Evolutionary conservation across 805 yeast species (phyloP).

Genomic region (Yarrowia bubula): DNA sequence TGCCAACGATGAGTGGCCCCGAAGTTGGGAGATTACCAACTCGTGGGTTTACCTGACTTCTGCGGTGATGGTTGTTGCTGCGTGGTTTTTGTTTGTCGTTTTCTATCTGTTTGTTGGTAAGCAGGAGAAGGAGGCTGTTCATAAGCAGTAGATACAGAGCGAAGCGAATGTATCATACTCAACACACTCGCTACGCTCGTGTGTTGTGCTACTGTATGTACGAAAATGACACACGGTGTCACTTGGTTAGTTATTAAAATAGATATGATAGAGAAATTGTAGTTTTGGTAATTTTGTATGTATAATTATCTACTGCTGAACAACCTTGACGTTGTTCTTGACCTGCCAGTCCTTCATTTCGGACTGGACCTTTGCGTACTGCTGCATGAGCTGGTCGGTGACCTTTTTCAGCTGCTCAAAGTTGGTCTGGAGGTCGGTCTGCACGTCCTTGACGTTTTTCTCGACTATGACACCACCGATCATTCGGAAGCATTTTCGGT

Average conservation of each 20-base stretch:
- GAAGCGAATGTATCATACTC: not conserved
- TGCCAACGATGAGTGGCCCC: conserved; percentile 91
- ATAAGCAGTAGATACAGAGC: not conserved
- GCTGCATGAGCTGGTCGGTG: conserved; percentile 42
- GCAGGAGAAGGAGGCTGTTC: not conserved
- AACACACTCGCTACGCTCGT: not conserved
- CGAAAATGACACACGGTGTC: no score
- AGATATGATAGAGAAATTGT: not conserved
- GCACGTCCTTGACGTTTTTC: conserved; percentile 73
- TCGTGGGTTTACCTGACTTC: conserved; percentile 87
- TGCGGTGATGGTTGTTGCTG: conserved; percentile 62
- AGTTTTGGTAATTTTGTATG: not conserved
- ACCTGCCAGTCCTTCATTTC: conserved; percentile 51
- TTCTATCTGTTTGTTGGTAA: conserved; percentile 47
- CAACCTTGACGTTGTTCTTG: conserved; percentile 51
- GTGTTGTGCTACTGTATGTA: not conserved
- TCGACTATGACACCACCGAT: conserved; percentile 90
- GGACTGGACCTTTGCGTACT: conserved; percentile 43
- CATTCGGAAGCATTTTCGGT: conserved; percentile 86
- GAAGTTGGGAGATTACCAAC: conserved; percentile 91
- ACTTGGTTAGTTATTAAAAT: not conserved
- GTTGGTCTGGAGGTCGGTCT: conserved; percentile 59
- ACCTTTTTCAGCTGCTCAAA: conserved; percentile 48
- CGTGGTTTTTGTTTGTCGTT: conserved; percentile 76
- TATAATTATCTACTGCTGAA: conserved; percentile 32